These are phyloP conservation scores for Candida oleophila DNA, from an alignment of 805 yeast genomes.

Conservation along the genomic window DNA sequence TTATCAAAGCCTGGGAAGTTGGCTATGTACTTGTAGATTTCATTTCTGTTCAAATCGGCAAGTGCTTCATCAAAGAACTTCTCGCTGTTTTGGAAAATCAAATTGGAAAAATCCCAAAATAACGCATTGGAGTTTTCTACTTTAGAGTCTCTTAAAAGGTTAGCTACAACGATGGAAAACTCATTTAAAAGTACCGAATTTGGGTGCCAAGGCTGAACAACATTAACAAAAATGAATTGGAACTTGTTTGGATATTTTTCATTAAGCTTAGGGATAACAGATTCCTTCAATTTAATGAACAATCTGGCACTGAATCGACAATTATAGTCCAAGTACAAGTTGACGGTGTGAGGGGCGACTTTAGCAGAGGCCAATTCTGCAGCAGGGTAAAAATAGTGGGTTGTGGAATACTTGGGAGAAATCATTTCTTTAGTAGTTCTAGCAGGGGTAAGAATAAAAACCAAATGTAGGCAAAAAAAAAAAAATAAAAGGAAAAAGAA, in stretches of 20 bases:
- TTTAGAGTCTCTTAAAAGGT: slow-evolving; percentile 44
- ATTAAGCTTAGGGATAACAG: slow-evolving; percentile 53
- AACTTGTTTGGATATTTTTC: slow-evolving; percentile 47
- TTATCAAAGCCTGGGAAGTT: slow-evolving; percentile 39
- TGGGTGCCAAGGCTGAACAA: slow-evolving; percentile 92
- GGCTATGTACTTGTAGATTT: slow-evolving; percentile 54
- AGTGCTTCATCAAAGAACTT: slow-evolving; percentile 63
- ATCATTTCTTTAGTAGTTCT: no score
- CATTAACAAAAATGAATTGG: slow-evolving; percentile 65
- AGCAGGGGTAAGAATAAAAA: no score
- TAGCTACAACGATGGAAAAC: slow-evolving; percentile 68
- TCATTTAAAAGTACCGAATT: slow-evolving; percentile 68
- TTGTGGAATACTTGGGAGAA: slow-evolving; percentile 40
- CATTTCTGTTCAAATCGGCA: slow-evolving; percentile 50
- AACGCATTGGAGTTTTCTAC: slow-evolving; percentile 18
- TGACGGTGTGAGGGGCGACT: slow-evolving; percentile 46
- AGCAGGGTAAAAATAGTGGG: slow-evolving; percentile 31
- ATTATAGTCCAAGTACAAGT: slow-evolving; percentile 69
- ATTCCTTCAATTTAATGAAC: slow-evolving; percentile 52
- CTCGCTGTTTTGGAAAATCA: slow-evolving; percentile 55
- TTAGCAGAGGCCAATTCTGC: slow-evolving; percentile 14
- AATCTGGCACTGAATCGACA: slow-evolving; percentile 74
- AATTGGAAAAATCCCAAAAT: slow-evolving; percentile 50
- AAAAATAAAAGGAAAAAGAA: not conserved
- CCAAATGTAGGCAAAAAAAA: no score